Percentiles rank a stretch among this genome's conserved stretches.
Conservation (phyloP, 2,329 filamentous ascomycete genomes). For the Hypoxylon sp. region DNA sequence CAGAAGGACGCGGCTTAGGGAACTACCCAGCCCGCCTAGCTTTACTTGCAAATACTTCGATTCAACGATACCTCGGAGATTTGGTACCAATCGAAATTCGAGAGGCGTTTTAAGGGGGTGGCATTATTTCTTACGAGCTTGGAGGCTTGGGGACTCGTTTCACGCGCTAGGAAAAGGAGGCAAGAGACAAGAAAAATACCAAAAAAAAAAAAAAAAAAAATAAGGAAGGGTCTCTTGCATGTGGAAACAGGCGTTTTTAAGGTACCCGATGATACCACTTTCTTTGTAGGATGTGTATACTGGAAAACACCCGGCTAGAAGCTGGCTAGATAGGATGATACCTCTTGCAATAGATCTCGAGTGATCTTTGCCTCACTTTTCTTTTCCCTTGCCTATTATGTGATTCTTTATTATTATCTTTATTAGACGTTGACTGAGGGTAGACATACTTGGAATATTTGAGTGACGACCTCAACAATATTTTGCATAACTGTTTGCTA, state of each 20-base stretch:
- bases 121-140: background rate
- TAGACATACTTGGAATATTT: background rate
- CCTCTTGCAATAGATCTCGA: slow-evolving; percentile 28
- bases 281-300: slow-evolving; percentile 33
- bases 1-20: slow-evolving; percentile 24
- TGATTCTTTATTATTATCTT: background rate
- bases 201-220: too few species aligned
- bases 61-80: background rate
- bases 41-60: background rate
- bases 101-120: background rate
- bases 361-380: slow-evolving; percentile 16
- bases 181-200: slow-evolving; percentile 10
- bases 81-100: background rate
- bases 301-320: slow-evolving; percentile 30
- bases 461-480: too few species aligned
- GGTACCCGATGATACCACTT: slow-evolving; percentile 35
- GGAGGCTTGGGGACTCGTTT: slow-evolving; percentile 10
- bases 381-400: background rate
- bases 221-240: slow-evolving; percentile 27
- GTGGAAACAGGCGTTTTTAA: slow-evolving; percentile 33
- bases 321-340: slow-evolving; percentile 29
- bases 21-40: background rate
- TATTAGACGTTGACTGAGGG: background rate
- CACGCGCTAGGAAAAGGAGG: background rate
- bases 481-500: too few species aligned